Evolutionary conservation across 2,329 filamentous ascomycete species (phyloP), one percentile per base, ranked within the genome.

Genomic region (Daldinia eschscholtzii): DNA sequence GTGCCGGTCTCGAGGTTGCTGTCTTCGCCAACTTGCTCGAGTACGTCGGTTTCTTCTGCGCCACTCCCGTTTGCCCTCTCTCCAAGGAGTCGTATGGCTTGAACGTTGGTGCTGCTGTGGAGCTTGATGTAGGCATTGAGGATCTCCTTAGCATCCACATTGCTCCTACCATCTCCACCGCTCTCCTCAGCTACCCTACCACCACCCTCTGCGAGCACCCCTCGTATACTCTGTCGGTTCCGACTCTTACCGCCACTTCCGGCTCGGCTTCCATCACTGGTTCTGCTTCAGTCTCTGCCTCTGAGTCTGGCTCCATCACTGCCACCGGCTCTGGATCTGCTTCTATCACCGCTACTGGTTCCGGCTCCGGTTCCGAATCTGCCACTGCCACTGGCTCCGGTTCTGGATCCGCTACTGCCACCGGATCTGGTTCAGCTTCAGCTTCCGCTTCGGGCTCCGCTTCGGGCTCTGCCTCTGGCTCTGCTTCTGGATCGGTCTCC

Each of bases 11-110:
- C 37, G 81, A 82, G 71, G 68, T 84, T 13, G 80, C 79, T 48
- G 77, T 88, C 48, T 88, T 81, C 74, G 82, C 83, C 64, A 84
- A 88, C 77, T 75, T 89, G 6, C 81, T 86, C n/a, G 83, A 88
- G 72, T 86, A 88, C 76, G 81, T 83, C 64, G 79, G 80, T 67
- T 75, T 79, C 61, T 78, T 84, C 61, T 79, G 81, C 57, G 75
- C 72, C 39, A 79, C 78, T 4, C 75, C 77, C 9, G 58, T 71
- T 53, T 84, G 83, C 73, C 79, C 75, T 26, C 71, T 84, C n/a
- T 73, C 73, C 48, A 70, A 74, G 55, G 80, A 82, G 72, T 78
- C 74, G 60, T 82, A 79, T 67, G 79, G 81, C 68, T 67, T 82
- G 50, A 82, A 82, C 71, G 73, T 81, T 44, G 81, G 80, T 68